Conservation (phyloP, 805 yeast species). For the Saturnispora sanitii region DNA sequence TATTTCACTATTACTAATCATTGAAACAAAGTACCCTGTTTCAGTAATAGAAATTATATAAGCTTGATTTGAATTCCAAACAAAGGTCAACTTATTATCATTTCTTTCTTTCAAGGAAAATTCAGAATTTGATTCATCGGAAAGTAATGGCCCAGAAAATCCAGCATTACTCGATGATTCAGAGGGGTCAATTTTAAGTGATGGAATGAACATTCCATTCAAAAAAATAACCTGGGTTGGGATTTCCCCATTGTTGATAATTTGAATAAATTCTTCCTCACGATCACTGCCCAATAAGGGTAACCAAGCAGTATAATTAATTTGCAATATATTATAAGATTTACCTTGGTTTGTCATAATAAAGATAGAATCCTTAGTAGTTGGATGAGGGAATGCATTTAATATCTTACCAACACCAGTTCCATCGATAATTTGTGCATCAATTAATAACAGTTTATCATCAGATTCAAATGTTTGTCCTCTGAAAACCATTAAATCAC, state of each 20-base stretch:
- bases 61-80: conserved; percentile 19
- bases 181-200: background rate
- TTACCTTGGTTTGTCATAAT: conserved; percentile 16
- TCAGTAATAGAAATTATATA: conserved; percentile 13
- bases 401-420: conserved; percentile 5
- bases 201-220: conserved; percentile 14
- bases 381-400: conserved; percentile 17
- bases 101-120: conserved; percentile 1
- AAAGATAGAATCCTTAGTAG: conserved; percentile 14
- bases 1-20: conserved; percentile 7
- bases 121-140: background rate
- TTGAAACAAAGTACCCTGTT: conserved; percentile 11
- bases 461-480: conserved; percentile 9
- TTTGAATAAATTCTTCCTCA: conserved; percentile 12
- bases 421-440: conserved; percentile 10
- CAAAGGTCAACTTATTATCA: conserved; percentile 17
- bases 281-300: conserved; percentile 14
- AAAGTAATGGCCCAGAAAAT: background rate
- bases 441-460: conserved; percentile 10
- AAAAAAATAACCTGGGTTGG: conserved; percentile 18
- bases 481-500: conserved; percentile 21
- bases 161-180: conserved; percentile 2
- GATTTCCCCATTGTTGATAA: conserved; percentile 11
- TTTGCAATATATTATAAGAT: conserved; percentile 13
- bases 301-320: conserved; percentile 25